phyloP scores from a whole-genome alignment of 352 stramenopile species.

The Globisporangium cystogenes region DNA sequence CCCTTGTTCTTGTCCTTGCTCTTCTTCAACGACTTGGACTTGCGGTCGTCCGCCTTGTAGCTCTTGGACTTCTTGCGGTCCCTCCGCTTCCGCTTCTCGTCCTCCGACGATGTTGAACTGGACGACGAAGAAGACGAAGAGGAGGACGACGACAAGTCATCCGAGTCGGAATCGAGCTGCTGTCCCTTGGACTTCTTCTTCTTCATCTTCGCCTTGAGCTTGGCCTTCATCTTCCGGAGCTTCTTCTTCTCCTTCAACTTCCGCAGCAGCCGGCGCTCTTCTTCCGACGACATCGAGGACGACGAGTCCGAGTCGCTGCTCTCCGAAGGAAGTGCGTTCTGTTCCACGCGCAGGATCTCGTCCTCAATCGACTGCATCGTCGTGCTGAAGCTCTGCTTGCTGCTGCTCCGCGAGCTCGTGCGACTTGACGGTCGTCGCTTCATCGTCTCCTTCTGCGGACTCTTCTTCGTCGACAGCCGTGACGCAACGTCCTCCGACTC shows the following conservation, averaged over 20 bases:
- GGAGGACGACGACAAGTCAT: slow-evolving; percentile 1
- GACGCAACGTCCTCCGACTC: not conserved
- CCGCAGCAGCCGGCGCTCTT: slow-evolving; percentile 11
- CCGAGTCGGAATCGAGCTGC: not conserved
- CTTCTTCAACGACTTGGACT: slow-evolving; percentile 18
- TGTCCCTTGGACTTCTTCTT: not conserved
- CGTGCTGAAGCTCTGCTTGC: not conserved
- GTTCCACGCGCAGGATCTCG: slow-evolving; percentile 19
- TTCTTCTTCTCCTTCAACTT: slow-evolving; percentile 22
- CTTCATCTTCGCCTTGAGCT: not conserved
- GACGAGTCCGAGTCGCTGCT: slow-evolving; percentile 7
- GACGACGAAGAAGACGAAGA: slow-evolving; percentile 8
- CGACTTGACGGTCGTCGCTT: slow-evolving; percentile 4
- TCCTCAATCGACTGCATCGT: slow-evolving; percentile 2
- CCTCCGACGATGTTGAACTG: not conserved
- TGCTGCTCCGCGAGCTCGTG: slow-evolving; percentile 10
- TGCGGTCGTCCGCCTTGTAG: not conserved
- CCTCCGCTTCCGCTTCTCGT: not conserved
- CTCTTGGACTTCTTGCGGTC: slow-evolving; percentile 9
- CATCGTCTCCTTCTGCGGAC: slow-evolving; percentile 1
- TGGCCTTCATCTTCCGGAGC: slow-evolving; percentile 12
- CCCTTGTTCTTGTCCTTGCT: slow-evolving; percentile 21
- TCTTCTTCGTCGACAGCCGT: not conserved
- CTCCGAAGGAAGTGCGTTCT: slow-evolving; percentile 35
- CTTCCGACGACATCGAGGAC: slow-evolving; percentile 8